Evolutionary conservation across 345 rosid species (phyloP).

Genomic region (Rhizophora mangle): DNA sequence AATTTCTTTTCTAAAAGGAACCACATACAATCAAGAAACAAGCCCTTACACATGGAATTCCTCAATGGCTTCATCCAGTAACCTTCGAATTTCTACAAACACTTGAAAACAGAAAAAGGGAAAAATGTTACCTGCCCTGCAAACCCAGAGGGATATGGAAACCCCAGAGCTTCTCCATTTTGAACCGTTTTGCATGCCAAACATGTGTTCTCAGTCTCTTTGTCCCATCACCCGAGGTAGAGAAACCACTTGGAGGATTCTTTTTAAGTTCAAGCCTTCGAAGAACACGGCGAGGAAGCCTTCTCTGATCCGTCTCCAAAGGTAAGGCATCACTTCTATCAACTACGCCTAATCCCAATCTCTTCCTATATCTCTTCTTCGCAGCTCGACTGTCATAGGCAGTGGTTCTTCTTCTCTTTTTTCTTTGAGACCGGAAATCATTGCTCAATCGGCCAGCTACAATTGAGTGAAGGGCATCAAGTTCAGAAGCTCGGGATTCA

Average conservation of each 20-base stretch:
- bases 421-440: slow-evolving; percentile 58
- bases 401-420: slow-evolving; percentile 83
- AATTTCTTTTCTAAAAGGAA: no score
- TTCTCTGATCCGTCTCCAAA: slow-evolving; percentile 21
- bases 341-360: slow-evolving; percentile 29
- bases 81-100: background rate
- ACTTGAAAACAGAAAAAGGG: background rate
- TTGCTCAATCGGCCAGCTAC: slow-evolving; percentile 49
- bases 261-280: slow-evolving; percentile 59
- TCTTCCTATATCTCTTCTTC: slow-evolving; percentile 45
- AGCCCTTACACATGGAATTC: no score
- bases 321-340: slow-evolving; percentile 17
- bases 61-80: background rate
- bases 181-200: slow-evolving; percentile 90
- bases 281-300: slow-evolving; percentile 47
- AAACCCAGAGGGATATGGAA: slow-evolving; percentile 83
- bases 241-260: slow-evolving; percentile 58
- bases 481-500: slow-evolving; percentile 63
- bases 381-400: slow-evolving; percentile 51
- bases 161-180: slow-evolving; percentile 81
- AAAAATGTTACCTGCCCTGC: slow-evolving; percentile 61
- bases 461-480: slow-evolving; percentile 61
- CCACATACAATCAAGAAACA: no score
- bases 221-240: slow-evolving; percentile 74
- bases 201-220: slow-evolving; percentile 88